These are phyloP conservation scores for Afroboletus lepidellus DNA, from an alignment of 1,284 basidiomycete genomes.

Conservation along the genomic window DNA sequence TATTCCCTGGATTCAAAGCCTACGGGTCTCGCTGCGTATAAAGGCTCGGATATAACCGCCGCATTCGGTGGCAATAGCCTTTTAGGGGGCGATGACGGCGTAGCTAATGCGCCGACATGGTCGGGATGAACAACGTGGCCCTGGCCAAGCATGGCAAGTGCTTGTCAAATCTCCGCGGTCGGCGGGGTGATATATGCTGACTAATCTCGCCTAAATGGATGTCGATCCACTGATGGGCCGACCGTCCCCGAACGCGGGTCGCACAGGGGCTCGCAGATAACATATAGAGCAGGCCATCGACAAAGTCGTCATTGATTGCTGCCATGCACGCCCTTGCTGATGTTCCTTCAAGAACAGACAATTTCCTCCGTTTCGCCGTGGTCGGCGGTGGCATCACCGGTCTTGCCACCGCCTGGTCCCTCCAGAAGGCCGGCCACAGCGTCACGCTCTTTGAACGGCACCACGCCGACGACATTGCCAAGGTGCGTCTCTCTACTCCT, in stretches of 20 bases:
- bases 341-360: conserved; percentile 21
- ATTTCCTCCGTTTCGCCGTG: conserved; percentile 33
- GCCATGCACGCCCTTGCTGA: conserved; percentile 8
- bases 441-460: conserved; percentile 43
- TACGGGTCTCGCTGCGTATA: too few species aligned
- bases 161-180: neutral
- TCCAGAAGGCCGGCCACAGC: conserved; percentile 42
- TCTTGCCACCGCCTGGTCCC: conserved; percentile 42
- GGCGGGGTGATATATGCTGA: neutral
- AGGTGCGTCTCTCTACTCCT: conserved; percentile 28
- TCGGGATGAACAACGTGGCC: neutral
- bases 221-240: too few species aligned
- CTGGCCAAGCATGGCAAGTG: neutral
- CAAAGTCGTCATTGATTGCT: neutral
- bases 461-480: conserved; percentile 25
- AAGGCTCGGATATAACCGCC: too few species aligned
- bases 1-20: too few species aligned
- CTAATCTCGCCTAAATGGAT: neutral
- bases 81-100: too few species aligned
- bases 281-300: neutral
- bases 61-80: too few species aligned
- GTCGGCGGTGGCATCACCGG: conserved; percentile 44
- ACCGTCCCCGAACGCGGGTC: too few species aligned
- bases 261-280: neutral
- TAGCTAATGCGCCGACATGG: neutral